These are phyloP conservation scores for Miamiensis avidus DNA, from an alignment of 169 alveolate species.

Conservation along the genomic window DNA sequence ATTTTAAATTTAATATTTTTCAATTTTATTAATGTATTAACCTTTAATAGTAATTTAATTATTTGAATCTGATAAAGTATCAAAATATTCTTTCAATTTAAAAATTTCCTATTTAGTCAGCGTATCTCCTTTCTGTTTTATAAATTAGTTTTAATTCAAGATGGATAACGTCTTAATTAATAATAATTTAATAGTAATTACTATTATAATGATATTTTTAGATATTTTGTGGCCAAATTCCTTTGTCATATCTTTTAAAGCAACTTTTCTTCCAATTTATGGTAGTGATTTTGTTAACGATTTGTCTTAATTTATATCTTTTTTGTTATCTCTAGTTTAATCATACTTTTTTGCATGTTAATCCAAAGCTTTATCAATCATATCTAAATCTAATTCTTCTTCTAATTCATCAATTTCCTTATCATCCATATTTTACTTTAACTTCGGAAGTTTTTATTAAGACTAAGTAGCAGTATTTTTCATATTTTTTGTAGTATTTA, in stretches of 20 bases:
- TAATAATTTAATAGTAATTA: not conserved
- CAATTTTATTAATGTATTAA: not conserved
- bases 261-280: not conserved
- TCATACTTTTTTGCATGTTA: slow-evolving; percentile 35
- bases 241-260: not conserved
- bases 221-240: not conserved
- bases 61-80: slow-evolving; percentile 26
- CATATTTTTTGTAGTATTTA: not conserved
- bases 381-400: slow-evolving; percentile 29
- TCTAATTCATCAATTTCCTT: slow-evolving; percentile 2
- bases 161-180: not conserved
- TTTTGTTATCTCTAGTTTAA: not conserved
- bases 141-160: not conserved
- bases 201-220: slow-evolving; percentile 16
- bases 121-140: slow-evolving; percentile 17
- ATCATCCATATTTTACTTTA: not conserved
- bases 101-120: slow-evolving; percentile 14
- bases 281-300: not conserved
- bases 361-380: slow-evolving; percentile 33
- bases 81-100: slow-evolving; percentile 37
- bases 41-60: slow-evolving; percentile 26
- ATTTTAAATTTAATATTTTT: not conserved
- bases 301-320: not conserved
- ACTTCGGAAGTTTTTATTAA: not conserved
- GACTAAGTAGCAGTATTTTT: slow-evolving; percentile 6